Evolutionary conservation across 768 basidiomycete genomes (phyloP).

Genomic region (Lactifluus subvellereus): DNA sequence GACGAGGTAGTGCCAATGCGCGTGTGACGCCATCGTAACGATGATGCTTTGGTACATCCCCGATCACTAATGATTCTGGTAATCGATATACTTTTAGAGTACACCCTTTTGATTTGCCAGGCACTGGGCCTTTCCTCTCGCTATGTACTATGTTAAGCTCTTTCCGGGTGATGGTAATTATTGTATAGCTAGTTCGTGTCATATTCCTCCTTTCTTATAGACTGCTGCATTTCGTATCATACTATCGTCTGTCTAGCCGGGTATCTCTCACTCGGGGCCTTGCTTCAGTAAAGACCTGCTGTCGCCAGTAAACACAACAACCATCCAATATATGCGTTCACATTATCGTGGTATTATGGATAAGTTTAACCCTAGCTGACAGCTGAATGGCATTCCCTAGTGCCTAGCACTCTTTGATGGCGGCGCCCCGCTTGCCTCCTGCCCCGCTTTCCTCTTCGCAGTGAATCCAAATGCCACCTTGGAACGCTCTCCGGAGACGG

Average conservation of each 20-base stretch:
- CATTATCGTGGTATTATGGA: constrained; percentile 9
- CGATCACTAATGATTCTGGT: not conserved
- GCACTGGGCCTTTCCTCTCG: not conserved
- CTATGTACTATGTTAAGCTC: constrained; percentile 2
- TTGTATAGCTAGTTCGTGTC: constrained; percentile 10
- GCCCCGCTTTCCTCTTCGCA: constrained; percentile 71
- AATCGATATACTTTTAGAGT: not conserved
- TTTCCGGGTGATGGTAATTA: constrained; percentile 8
- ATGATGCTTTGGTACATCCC: not conserved
- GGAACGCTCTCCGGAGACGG: constrained; percentile 57
- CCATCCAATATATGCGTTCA: constrained; percentile 2
- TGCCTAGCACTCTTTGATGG: constrained; percentile 47
- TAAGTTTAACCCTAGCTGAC: not conserved
- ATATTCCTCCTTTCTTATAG: not conserved
- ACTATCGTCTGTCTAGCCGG: not conserved
- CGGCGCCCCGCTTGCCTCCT: constrained; percentile 62
- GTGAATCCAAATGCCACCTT: constrained; percentile 77
- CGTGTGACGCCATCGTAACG: constrained; percentile 3
- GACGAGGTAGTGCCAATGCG: not conserved
- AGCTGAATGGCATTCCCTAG: not conserved
- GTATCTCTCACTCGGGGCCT: not conserved
- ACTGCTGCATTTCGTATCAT: constrained; percentile 4
- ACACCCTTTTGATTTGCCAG: not conserved
- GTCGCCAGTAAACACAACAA: not conserved
- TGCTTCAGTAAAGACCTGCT: not conserved